Base-by-base conservation (phyloP, 139 green algal species). In the Chlorella sp. region DNA sequence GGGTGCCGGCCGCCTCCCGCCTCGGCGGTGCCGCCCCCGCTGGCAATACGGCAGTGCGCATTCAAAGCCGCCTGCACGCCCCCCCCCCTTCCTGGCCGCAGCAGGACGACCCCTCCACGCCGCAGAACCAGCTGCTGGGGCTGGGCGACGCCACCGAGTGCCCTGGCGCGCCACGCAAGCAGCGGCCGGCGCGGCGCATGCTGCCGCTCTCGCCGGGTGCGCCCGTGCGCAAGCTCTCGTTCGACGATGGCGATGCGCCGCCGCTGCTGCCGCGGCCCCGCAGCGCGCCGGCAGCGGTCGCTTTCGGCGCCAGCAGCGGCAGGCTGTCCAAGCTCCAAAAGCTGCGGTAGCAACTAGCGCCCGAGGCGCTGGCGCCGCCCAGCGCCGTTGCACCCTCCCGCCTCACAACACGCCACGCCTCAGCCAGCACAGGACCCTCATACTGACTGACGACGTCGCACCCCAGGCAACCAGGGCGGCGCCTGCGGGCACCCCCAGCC, bases 221-320 rank as follows among this genome's bases (percentile, higher is more conserved):
- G 2, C 84, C 84, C 1, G 84, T 88, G 46, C 43, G 84, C 36
- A 81, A 74, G 81, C 48, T 88, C 11, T 54, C 85, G 5, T 88
- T 88, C 30, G 65, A 88, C 46, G 41, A 62, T 34, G 22, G 36
- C 22, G 11, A 19, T 74, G 77, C 54, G 30, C 11, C 9, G 46
- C 43, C 74, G 44, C 32, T 40, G 32, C 2, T 28, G 44, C 80
- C 26, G 46, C 41, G 34, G 34, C 80, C 43, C 2, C 19, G 60
- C 54, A 70, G 74, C 30, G 38, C 43, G 8, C 30, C 65, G 17
- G 64, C 79, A n/a, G 68, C 46, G 28, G 40, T 30, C 11, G 32
- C 43, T 44, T 19, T 17, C 3, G 2, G 43, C 30, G 32, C 28
- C 72, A 60, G 43, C 43, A 13, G 26, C 44, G 43, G 40, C 72